Conservation (phyloP, 495 filamentous ascomycete species). For the Mycothermus thermophilus region DNA sequence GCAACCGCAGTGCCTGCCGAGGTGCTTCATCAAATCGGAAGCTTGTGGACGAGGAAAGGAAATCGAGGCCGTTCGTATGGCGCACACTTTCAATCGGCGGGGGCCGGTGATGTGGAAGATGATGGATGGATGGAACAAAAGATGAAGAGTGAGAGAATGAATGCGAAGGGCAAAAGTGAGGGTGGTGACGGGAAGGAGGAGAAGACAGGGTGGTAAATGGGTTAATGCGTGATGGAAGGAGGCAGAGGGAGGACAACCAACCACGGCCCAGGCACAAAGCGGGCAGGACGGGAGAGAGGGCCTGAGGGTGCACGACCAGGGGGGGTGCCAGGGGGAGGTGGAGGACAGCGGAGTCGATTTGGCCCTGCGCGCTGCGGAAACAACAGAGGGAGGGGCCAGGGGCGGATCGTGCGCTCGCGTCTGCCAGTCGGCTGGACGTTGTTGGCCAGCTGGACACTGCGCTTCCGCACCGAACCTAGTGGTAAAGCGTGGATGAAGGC, state of each 20-base stretch:
- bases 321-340: neutral
- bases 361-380: no score
- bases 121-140: slow-evolving; percentile 3
- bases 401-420: no score
- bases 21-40: slow-evolving; percentile 6
- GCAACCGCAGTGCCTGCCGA: slow-evolving; percentile 13
- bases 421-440: no score
- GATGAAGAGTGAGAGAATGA: slow-evolving; percentile 13
- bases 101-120: no score
- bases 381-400: no score
- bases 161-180: slow-evolving; percentile 12
- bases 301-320: slow-evolving; percentile 1
- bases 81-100: no score
- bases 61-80: no score
- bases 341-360: slow-evolving; percentile 7
- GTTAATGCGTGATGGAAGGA: slow-evolving; percentile 8
- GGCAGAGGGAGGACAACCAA: slow-evolving; percentile 9
- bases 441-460: no score
- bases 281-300: slow-evolving; percentile 1
- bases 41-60: slow-evolving; percentile 7
- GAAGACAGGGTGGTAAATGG: slow-evolving; percentile 12
- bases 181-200: slow-evolving; percentile 11
- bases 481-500: no score
- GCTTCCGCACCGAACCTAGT: no score
- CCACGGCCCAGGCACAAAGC: no score